Base-by-base conservation (phyloP, 2,329 filamentous ascomycete species). In the Fusarium heterosporum region DNA sequence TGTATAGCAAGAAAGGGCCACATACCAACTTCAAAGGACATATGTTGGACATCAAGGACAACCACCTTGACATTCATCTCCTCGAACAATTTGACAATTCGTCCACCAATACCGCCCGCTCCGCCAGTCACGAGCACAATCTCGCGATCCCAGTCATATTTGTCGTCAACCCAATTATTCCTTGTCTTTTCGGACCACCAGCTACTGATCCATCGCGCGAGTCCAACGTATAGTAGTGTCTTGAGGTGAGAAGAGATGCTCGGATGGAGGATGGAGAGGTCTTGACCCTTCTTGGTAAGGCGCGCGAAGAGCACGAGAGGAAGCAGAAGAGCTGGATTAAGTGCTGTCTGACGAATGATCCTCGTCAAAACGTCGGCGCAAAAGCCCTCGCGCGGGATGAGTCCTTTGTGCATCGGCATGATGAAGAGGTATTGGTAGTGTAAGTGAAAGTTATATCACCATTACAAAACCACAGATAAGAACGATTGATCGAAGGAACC, bases 101-200 rank as follows among this genome's bases (percentile, higher is more conserved):
- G 79, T 19, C 84, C 86, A 14, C 92, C 92, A 72, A 95, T 93
- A 0, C 92, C 92, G 55, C 87, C 87, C 40, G 89, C 88, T 9
- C 92, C 92, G 9, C 92, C 91, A 0, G 92, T 94, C 19, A 94
- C 83, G 41, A 93, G 80, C 4, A 92, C 88, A 49, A 93, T 83
- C 78, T 93, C 91, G 50, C 83, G 84, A 22, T 82, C 78, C 89
- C 90, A 93, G 74, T 88, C 83, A 77, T 89, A 90, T 39, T 74
- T 78, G 62, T 79, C 77, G 32, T 71, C 43, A 19, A 73, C 66
- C 77, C 78, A 78, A 47, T 79, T 78, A 64, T 79, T 78, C 56
- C 72, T 73, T 26, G 72, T 68, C 59, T 71, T 73, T 34, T 77
- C 75, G 16, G 77, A 79, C 39, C 74, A 54, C 73, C 75, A 79